Evolutionary conservation across 805 yeast species (phyloP).

Genomic region (Sugiyamaella qingdaonensis): DNA sequence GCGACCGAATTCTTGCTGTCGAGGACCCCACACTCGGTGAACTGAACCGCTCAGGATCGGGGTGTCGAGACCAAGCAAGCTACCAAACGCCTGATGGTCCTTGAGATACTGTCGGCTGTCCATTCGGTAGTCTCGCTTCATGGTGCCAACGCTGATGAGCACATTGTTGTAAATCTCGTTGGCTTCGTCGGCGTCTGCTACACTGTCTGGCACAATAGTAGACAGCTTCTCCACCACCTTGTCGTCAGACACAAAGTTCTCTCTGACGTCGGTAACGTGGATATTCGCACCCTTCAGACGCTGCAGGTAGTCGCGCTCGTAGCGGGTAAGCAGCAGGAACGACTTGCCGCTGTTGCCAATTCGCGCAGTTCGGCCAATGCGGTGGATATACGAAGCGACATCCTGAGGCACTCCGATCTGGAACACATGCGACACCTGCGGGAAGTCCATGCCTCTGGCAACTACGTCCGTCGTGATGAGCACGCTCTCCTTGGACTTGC

Average conservation of each 20-base stretch:
- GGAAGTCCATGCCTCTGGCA: conserved; percentile 96
- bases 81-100: conserved; percentile 27
- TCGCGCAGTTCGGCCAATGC: conserved; percentile 95
- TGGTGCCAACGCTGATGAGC: conserved; percentile 25
- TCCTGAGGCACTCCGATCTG: conserved; percentile 78
- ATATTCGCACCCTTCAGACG: conserved; percentile 37
- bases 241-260: conserved; percentile 15
- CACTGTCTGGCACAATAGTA: conserved; percentile 15
- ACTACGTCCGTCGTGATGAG: conserved; percentile 88
- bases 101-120: conserved; percentile 19
- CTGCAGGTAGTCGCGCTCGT: conserved; percentile 54
- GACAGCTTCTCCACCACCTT: conserved; percentile 18
- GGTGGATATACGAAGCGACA: conserved; percentile 78
- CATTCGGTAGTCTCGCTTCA: conserved; percentile 21
- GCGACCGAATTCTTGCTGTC: conserved; percentile 1
- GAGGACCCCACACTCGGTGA: conserved; percentile 20
- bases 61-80: conserved; percentile 23
- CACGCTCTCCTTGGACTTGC: conserved; percentile 46
- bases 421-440: conserved; percentile 76
- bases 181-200: conserved; percentile 24
- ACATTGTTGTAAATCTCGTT: conserved; percentile 19
- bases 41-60: conserved; percentile 18
- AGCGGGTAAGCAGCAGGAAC: conserved; percentile 49
- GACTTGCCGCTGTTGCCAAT: conserved; percentile 81
- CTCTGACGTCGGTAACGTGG: conserved; percentile 46